Base-by-base conservation (phyloP, 139 green algal species). In the Nannochloris sp. region DNA sequence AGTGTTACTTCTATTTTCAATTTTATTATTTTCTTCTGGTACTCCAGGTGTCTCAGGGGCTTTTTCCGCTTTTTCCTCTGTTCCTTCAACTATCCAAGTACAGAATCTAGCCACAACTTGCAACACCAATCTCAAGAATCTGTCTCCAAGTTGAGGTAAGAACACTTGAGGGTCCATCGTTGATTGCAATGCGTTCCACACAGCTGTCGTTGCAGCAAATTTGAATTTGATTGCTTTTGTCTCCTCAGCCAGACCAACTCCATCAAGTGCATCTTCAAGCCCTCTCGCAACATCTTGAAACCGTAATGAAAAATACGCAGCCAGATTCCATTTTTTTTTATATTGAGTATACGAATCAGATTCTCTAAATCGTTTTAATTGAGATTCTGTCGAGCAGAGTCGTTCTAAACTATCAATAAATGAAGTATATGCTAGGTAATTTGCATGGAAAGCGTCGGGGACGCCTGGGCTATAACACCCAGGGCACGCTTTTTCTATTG, bases 271-370 rank as follows among this genome's bases (percentile, higher is more conserved):
- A 9, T 38, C 15, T 29, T 90, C 84, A 54, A 91, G 55, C 12
- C 31, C 48, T 4, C 44, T 71, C 1, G 75, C 84, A 37, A 89
- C 85, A 10, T 89, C 84, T 60, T 95, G 89, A 45, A 89, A 92
- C 29, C 83, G 54, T 45, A 96, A 68, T 7, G 85, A 90, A 76
- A 93, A 97, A 81, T 98, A 98, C 13, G 94, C 92, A 1, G 70
- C 60, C 7, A 95, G 72, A 73, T 97, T 97, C 92, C 92, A 98
- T 13, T 81, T 68, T 60, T 81, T 81, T 29, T 83, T 31, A 62
- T 90, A 96, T 23, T 71, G 72, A 2, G 68, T 33, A 53, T 85
- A 80, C 6, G 82, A 73, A 30, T 68, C 13, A 10, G 67, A 82
- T 6, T 31, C 58, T 1, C 90, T 68, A 45, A 98, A 65, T 3